Conservation (phyloP, 1,284 basidiomycete genomes). For the Leccinum pachyderme region DNA sequence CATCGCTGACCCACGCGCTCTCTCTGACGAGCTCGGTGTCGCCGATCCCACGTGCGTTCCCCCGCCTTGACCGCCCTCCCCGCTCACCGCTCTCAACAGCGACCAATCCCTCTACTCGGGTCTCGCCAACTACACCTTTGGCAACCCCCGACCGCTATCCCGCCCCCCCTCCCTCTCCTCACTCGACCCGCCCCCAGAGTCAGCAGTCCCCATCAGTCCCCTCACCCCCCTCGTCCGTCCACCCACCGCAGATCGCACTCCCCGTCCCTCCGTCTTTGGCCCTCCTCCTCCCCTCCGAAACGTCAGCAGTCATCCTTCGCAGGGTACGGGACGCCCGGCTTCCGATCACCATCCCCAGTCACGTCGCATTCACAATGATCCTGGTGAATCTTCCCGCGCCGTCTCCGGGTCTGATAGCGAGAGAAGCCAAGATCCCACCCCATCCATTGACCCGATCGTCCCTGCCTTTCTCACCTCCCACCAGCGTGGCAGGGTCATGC, state of each 20-base stretch:
- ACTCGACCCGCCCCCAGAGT: slow-evolving; percentile 16
- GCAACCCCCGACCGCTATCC: slow-evolving; percentile 7
- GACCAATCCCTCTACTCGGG: slow-evolving; percentile 23
- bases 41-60: slow-evolving; percentile 9
- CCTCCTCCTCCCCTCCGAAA: slow-evolving; percentile 19
- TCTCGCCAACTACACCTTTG: slow-evolving; percentile 31
- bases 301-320: slow-evolving; percentile 42
- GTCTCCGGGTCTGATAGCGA: slow-evolving; percentile 26
- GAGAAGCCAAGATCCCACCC: slow-evolving; percentile 35
- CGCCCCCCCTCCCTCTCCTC: slow-evolving; percentile 7
- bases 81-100: slow-evolving; percentile 2
- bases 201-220: slow-evolving; percentile 28
- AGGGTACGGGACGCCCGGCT: slow-evolving; percentile 30
- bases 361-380: slow-evolving; percentile 17
- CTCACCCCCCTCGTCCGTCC: slow-evolving; percentile 22
- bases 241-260: slow-evolving; percentile 46
- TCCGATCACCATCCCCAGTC: slow-evolving; percentile 16
- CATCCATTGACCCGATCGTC: slow-evolving; percentile 27
- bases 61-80: not conserved
- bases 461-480: slow-evolving; percentile 18
- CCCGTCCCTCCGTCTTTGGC: slow-evolving; percentile 50
- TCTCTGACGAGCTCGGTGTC: slow-evolving; percentile 30
- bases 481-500: slow-evolving; percentile 30
- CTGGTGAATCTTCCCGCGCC: slow-evolving; percentile 9
- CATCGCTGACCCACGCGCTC: slow-evolving; percentile 31